Evolutionary conservation across 2,329 filamentous ascomycete species (phyloP).

Genomic region (Eurotiales sp.): DNA sequence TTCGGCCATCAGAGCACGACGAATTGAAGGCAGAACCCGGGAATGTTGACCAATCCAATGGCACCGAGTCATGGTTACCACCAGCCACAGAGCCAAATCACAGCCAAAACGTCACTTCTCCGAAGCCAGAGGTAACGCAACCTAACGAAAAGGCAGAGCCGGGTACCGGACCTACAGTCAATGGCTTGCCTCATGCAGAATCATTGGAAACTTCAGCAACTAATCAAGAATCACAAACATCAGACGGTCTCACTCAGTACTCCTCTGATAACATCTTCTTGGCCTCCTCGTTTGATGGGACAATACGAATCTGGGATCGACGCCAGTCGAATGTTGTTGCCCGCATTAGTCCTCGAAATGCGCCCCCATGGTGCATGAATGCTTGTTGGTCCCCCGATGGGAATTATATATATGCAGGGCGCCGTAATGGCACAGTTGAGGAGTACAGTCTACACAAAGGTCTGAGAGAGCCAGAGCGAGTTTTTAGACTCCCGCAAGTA

Average conservation of each 20-base stretch:
- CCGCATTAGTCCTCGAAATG: conserved; percentile 68
- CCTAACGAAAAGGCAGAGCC: conserved; percentile 24
- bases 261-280: conserved; percentile 70
- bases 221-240: conserved; percentile 23
- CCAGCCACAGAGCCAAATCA: conserved; percentile 18
- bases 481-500: conserved; percentile 82
- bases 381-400: conserved; percentile 95
- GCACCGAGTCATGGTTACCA: conserved; percentile 12
- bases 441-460: conserved; percentile 86
- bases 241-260: conserved; percentile 48
- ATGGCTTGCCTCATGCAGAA: conserved; percentile 43
- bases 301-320: conserved; percentile 48
- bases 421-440: conserved; percentile 88
- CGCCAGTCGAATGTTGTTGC: conserved; percentile 74
- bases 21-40: conserved; percentile 30
- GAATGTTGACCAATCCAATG: conserved; percentile 20
- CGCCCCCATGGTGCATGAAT: conserved; percentile 96
- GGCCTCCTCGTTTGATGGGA: conserved; percentile 59
- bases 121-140: background rate
- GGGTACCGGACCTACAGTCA: conserved; percentile 21
- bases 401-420: conserved; percentile 89
- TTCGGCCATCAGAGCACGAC: conserved; percentile 50
- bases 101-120: background rate
- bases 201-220: conserved; percentile 29
- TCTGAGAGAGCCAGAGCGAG: conserved; percentile 69